Evolutionary conservation across 352 stramenopile genomes (phyloP), one percentile per base, ranked within the genome.

Genomic region (Globisporangium acanthophoron): DNA sequence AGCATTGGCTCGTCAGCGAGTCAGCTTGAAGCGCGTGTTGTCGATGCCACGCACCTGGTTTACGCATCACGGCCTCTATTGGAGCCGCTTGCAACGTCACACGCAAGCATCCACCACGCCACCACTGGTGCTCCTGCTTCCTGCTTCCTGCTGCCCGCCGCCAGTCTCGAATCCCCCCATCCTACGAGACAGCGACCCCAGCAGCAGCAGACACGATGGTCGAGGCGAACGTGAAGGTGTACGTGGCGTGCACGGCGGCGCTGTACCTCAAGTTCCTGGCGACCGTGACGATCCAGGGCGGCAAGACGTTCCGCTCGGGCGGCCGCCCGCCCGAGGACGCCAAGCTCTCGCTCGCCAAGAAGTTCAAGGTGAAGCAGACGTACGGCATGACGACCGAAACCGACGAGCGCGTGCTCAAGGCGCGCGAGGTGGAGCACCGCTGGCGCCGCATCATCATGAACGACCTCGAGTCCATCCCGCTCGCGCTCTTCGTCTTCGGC

Each of bases 241-340:
- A 72, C 54, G 64, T 74, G 5, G 56, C 47, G 18, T 79, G 69
- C 60, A 61, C 65, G 12, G 61, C 66, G 20, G 69, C 70, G 62
- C 58, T 80, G 35, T 90, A 86, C 59, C 37, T 77, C 66, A 90
- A 90, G 69, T 88, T 85, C 67, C 50, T 90, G 47, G 51, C 57
- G 37, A 65, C 64, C 6, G 73, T 69, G n/a, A 65, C 67, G 50
- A 77, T 86, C 50, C 76, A 88, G 59, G 73, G 68, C 24, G 55
- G 58, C 57, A 78, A 73, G 70, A 85, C 71, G 33, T 90, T 87
- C 63, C 48, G 43, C 33, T 51, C 76, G 3, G 78, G 76, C 16
- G 65, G 59, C 1, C 80, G 80, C 33, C 66, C 78, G 21, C 75
- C 80, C 3, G 77, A 90, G 60, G 80, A 90, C 58, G 65, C 59